Evolutionary conservation across 129 eudicot species (phyloP).

Genomic region (Chrysanthemum seticuspe): DNA sequence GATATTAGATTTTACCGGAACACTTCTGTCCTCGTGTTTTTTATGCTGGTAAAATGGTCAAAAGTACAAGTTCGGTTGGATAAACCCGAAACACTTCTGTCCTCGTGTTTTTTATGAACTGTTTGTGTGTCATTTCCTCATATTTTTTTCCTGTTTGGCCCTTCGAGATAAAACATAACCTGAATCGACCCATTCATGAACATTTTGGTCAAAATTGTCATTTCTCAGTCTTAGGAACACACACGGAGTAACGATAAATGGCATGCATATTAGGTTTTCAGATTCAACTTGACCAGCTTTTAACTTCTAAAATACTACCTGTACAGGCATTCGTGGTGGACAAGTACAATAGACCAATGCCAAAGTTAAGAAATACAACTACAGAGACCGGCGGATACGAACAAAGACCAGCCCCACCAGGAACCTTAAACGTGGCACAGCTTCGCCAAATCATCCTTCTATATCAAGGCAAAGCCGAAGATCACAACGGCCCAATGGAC

Average conservation of each 20-base stretch:
- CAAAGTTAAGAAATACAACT: constrained; percentile 78
- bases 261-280: not conserved
- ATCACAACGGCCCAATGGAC: constrained; percentile 70
- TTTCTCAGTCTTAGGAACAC: too few relatives aligned
- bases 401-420: constrained; percentile 65
- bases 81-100: not conserved
- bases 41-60: not conserved
- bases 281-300: not conserved
- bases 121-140: not conserved
- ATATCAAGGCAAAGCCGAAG: constrained; percentile 78
- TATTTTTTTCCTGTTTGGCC: not conserved
- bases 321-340: constrained; percentile 77
- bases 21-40: too few relatives aligned
- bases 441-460: constrained; percentile 75
- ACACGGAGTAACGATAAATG: not conserved
- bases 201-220: constrained; percentile 1
- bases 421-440: constrained; percentile 78
- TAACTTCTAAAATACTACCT: constrained; percentile 4
- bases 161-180: not conserved
- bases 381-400: constrained; percentile 61
- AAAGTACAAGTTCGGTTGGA: not conserved
- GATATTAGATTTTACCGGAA: too few relatives aligned
- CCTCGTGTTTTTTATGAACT: too few relatives aligned
- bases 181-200: not conserved
- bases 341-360: constrained; percentile 74